phyloP scores from a whole-genome alignment of 192 early-diverging fungal species.

The Haplosporangium gracile region DNA sequence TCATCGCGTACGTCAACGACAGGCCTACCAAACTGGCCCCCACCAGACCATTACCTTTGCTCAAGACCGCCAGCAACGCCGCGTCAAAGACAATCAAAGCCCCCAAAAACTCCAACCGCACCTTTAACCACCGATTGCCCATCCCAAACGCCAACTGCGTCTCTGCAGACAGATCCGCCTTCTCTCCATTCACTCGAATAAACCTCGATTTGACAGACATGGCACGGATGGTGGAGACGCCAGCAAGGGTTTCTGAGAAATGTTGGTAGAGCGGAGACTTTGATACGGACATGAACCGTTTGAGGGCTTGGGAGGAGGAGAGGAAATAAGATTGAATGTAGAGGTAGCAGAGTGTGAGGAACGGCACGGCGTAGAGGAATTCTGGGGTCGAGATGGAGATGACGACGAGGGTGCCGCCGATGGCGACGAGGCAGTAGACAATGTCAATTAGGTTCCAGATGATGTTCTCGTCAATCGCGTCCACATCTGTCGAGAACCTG shows the following conservation, averaged over 20 bases:
- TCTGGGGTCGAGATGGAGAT: constrained; percentile 59
- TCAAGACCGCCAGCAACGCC: constrained; percentile 72
- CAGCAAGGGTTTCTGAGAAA: constrained; percentile 74
- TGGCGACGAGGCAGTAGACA: constrained; percentile 52
- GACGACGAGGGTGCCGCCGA: constrained; percentile 55
- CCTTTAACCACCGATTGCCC: constrained; percentile 82
- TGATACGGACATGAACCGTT: constrained; percentile 83
- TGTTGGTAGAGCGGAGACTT: constrained; percentile 84
- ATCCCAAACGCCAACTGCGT: constrained; percentile 59
- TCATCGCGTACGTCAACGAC: constrained; percentile 83
- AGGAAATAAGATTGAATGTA: constrained; percentile 73
- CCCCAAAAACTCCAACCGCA: constrained; percentile 81
- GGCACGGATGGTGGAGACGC: constrained; percentile 75
- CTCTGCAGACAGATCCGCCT: constrained; percentile 19
- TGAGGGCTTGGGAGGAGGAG: constrained; percentile 80
- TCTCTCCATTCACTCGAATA: constrained; percentile 54
- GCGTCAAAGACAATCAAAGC: constrained; percentile 74
- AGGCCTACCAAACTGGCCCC: constrained; percentile 87
- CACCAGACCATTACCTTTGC: constrained; percentile 34
- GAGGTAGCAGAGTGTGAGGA: constrained; percentile 60
- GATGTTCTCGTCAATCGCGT: constrained; percentile 82
- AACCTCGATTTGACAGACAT: constrained; percentile 72
- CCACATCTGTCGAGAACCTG: constrained; percentile 90
- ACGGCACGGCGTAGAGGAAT: constrained; percentile 60
- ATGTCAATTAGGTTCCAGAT: constrained; percentile 64